Conservation (phyloP, 2,329 filamentous ascomycete genomes). For the Arthrobotrys conoides region DNA sequence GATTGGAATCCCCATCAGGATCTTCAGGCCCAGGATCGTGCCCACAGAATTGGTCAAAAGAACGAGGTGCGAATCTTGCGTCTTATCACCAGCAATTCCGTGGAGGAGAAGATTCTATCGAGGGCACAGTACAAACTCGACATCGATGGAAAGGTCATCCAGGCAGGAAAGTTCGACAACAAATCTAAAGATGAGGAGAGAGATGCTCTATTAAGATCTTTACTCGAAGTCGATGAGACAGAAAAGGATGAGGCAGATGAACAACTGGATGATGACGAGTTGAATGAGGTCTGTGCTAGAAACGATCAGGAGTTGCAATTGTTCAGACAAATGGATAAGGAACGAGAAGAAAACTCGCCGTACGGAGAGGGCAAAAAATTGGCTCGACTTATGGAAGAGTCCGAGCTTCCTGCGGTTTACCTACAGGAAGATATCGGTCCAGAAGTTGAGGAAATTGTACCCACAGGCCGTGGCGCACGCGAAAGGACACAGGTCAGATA, state of each 20-base stretch:
- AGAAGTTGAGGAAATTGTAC: slow-evolving; percentile 79
- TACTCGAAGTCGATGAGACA: slow-evolving; percentile 84
- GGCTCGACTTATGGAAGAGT: slow-evolving; percentile 86
- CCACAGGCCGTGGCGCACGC: slow-evolving; percentile 84
- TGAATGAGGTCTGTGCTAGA: slow-evolving; percentile 94
- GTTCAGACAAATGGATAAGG: slow-evolving; percentile 87
- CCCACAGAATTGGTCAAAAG: slow-evolving; percentile 99
- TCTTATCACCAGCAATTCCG: slow-evolving; percentile 94
- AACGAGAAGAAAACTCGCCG: slow-evolving; percentile 75
- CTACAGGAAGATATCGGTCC: slow-evolving; percentile 85
- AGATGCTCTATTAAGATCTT: slow-evolving; percentile 93
- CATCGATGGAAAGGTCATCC: slow-evolving; percentile 99
- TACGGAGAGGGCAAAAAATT: slow-evolving; percentile 81
- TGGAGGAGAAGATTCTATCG: slow-evolving; percentile 98
- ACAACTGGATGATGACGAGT: slow-evolving; percentile 98
- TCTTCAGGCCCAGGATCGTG: slow-evolving; percentile 98
- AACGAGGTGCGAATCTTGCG: slow-evolving; percentile 97
- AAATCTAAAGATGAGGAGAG: slow-evolving; percentile 98
- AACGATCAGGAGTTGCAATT: slow-evolving; percentile 81
- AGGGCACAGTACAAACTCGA: slow-evolving; percentile 97
- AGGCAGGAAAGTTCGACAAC: slow-evolving; percentile 99
- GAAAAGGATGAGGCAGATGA: slow-evolving; percentile 86
- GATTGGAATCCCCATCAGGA: slow-evolving; percentile 99
- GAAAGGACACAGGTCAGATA: slow-evolving; percentile 95
- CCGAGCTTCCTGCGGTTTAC: slow-evolving; percentile 94